phyloP scores from a whole-genome alignment of 2,329 filamentous ascomycete species.

The Colletotrichum sp. region DNA sequence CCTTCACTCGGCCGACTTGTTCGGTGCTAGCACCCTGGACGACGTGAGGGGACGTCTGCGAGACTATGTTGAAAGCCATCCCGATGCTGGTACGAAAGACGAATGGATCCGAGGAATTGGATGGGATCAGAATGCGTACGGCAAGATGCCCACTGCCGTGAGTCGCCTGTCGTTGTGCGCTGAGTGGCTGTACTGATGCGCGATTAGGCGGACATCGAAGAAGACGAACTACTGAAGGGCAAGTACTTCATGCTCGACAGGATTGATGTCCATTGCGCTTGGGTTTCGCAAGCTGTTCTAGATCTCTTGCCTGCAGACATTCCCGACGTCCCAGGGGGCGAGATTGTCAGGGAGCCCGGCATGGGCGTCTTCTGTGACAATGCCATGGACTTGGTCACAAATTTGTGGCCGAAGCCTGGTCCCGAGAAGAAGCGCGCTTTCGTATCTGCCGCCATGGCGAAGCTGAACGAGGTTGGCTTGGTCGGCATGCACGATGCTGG shows the following conservation, averaged over 20 bases:
- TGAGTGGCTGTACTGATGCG: not conserved
- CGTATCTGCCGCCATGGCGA: slow-evolving; percentile 64
- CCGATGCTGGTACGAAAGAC: slow-evolving; percentile 54
- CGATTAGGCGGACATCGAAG: slow-evolving; percentile 51
- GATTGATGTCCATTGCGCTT: slow-evolving; percentile 73
- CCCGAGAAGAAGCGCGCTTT: slow-evolving; percentile 57
- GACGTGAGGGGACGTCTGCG: slow-evolving; percentile 60
- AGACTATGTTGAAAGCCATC: slow-evolving; percentile 54
- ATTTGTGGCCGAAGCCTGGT: slow-evolving; percentile 62
- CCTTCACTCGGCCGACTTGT: slow-evolving; percentile 68
- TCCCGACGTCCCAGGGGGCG: slow-evolving; percentile 64
- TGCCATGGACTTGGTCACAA: slow-evolving; percentile 67
- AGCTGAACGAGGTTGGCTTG: slow-evolving; percentile 68
- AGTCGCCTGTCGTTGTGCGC: slow-evolving; percentile 28
- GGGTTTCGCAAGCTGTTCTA: slow-evolving; percentile 70
- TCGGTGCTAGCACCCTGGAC: slow-evolving; percentile 59
- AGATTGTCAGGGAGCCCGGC: slow-evolving; percentile 65
- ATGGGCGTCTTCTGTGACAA: slow-evolving; percentile 77
- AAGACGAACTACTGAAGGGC: slow-evolving; percentile 55
- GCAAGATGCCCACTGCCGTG: slow-evolving; percentile 69
- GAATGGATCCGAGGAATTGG: slow-evolving; percentile 72
- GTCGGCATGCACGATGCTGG: slow-evolving; percentile 75
- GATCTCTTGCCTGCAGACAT: slow-evolving; percentile 60
- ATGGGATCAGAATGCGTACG: slow-evolving; percentile 73
- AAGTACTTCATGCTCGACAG: slow-evolving; percentile 73